phyloP scores from a whole-genome alignment of 352 stramenopile species.

The Globisporangium abappressorium region DNA sequence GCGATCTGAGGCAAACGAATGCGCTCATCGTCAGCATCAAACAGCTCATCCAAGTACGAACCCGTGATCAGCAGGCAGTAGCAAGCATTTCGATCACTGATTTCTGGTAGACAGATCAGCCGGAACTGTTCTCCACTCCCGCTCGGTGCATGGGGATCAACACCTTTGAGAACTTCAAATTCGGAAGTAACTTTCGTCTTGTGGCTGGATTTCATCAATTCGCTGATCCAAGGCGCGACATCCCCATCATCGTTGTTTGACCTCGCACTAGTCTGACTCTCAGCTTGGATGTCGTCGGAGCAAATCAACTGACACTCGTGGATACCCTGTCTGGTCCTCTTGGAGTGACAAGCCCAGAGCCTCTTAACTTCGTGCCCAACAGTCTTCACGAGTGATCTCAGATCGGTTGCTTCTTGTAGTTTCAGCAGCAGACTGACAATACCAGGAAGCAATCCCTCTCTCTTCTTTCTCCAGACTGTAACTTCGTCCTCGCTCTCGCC shows the following conservation, averaged over 20 bases:
- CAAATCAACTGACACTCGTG: slow-evolving; percentile 5
- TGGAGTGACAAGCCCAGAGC: slow-evolving; percentile 7
- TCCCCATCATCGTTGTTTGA: background rate
- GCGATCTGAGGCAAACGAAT: slow-evolving; percentile 14
- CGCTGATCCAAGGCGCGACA: slow-evolving; percentile 3
- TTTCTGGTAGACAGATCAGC: background rate
- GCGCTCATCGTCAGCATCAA: slow-evolving; percentile 14
- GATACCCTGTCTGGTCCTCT: background rate
- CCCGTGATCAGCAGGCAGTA: slow-evolving; percentile 10
- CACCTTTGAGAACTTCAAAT: slow-evolving; percentile 1
- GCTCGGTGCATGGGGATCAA: background rate
- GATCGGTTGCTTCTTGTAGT: slow-evolving; percentile 7
- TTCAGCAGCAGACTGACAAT: slow-evolving; percentile 8
- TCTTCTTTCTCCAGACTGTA: background rate
- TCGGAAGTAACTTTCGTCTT: background rate
- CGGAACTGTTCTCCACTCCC: slow-evolving; percentile 9
- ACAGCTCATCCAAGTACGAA: slow-evolving; percentile 5
- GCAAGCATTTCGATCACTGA: background rate
- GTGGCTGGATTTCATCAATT: background rate
- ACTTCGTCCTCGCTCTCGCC: background rate
- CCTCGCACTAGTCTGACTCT: background rate
- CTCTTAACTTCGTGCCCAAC: slow-evolving; percentile 10
- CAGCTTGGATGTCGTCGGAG: background rate
- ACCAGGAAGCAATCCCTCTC: background rate
- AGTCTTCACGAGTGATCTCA: background rate